Evolutionary conservation across 73 alveolate genomes (phyloP).

Genomic region (Paramecium sonneborni): DNA sequence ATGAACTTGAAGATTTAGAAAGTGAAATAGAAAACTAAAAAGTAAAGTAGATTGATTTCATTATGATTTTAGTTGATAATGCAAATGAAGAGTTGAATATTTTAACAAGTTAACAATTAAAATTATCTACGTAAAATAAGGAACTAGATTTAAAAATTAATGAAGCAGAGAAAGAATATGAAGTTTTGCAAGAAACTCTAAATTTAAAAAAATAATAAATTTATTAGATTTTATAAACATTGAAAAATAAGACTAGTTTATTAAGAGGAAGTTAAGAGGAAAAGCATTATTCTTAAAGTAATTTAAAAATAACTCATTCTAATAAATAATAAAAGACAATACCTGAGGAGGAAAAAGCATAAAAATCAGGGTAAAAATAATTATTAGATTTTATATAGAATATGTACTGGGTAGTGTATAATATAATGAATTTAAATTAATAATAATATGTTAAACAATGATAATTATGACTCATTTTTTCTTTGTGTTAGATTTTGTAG

Average conservation of each 20-base stretch:
- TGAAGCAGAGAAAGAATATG: slow-evolving; percentile 11
- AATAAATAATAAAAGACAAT: neutral
- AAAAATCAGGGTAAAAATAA: neutral
- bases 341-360: neutral
- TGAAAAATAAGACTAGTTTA: neutral
- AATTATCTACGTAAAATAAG: neutral
- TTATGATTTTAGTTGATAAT: neutral
- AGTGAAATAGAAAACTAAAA: neutral
- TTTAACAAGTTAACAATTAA: neutral
- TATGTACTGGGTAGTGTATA: neutral
- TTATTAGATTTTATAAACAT: neutral
- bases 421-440: neutral
- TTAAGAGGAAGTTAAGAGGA: neutral
- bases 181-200: neutral
- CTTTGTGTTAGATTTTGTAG: neutral
- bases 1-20: neutral
- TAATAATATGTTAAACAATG: neutral
- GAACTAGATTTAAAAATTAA: neutral
- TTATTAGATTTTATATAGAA: neutral
- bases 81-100: neutral
- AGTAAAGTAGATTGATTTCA: neutral
- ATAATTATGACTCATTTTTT: neutral
- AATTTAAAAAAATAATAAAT: neutral
- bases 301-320: neutral
- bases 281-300: slow-evolving; percentile 26